These are phyloP conservation scores for Geranomyces variabilis DNA, from an alignment of 192 early-diverging fungal genomes.

Conservation along the genomic window DNA sequence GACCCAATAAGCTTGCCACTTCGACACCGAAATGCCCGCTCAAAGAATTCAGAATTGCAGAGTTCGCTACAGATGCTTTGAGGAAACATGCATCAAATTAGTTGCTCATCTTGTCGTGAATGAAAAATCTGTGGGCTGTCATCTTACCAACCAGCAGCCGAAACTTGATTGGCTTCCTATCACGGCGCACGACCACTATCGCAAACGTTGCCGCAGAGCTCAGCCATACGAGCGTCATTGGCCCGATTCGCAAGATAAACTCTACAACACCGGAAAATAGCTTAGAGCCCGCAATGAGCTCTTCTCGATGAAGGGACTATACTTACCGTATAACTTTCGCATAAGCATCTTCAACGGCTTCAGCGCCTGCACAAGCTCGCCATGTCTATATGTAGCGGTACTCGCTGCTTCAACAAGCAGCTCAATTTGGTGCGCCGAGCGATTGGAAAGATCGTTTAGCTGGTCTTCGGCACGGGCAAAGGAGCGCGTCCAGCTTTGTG, in stretches of 20 bases:
- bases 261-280: background rate
- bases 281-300: too few species aligned
- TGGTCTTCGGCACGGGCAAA: conserved; percentile 18
- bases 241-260: background rate
- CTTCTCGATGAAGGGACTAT: background rate
- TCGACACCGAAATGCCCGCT: too few species aligned
- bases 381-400: conserved; percentile 8
- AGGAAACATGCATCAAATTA: too few species aligned
- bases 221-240: background rate
- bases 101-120: too few species aligned
- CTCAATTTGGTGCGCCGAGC: conserved; percentile 27
- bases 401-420: conserved; percentile 24
- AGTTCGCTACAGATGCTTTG: too few species aligned
- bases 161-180: background rate
- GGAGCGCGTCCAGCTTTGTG: conserved; percentile 2
- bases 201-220: background rate
- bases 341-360: conserved; percentile 4
- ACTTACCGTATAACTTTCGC: conserved; percentile 4
- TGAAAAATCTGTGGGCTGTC: too few species aligned
- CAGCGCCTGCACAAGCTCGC: conserved; percentile 11
- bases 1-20: too few species aligned
- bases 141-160: background rate
- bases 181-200: background rate
- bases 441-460: conserved; percentile 15
- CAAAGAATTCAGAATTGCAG: too few species aligned